A percentile compares a stretch with the other conserved stretches of the same genome.
phyloP scores from a whole-genome alignment of 2,329 filamentous ascomycete genomes.

The Fusarium concolor region DNA sequence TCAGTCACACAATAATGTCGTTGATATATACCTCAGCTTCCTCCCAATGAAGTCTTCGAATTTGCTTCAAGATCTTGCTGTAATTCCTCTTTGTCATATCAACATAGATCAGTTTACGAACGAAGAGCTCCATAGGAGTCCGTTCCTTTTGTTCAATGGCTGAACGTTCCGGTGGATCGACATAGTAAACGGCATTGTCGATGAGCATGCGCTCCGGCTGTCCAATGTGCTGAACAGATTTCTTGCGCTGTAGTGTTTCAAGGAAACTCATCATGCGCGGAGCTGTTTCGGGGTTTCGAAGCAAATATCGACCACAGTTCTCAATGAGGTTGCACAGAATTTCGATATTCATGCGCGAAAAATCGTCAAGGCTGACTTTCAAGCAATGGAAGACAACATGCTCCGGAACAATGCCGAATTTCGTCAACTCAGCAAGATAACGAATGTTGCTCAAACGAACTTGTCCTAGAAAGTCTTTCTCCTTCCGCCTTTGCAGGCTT shows the following conservation, averaged over 20 bases:
- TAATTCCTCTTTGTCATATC: constrained; percentile 96
- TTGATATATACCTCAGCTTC: constrained; percentile 75
- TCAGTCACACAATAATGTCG: too few species aligned
- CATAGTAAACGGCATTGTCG: constrained; percentile 97
- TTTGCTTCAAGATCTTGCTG: constrained; percentile 92
- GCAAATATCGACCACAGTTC: constrained; percentile 93
- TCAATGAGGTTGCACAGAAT: constrained; percentile 96
- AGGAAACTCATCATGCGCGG: constrained; percentile 94
- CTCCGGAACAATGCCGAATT: constrained; percentile 97
- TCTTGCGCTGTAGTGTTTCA: constrained; percentile 95
- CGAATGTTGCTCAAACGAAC: constrained; percentile 94
- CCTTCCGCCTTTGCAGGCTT: constrained; percentile 94
- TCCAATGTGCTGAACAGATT: constrained; percentile 92
- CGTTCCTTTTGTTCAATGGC: constrained; percentile 97
- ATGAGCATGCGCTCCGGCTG: constrained; percentile 98
- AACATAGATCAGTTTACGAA: constrained; percentile 91
- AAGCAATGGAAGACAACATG: constrained; percentile 99
- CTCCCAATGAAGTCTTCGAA: constrained; percentile 97
- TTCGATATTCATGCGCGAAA: constrained; percentile 98
- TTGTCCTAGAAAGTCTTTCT: constrained; percentile 96
- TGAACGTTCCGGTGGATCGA: constrained; percentile 92
- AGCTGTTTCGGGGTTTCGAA: constrained; percentile 91
- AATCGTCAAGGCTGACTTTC: constrained; percentile 97
- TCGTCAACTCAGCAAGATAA: constrained; percentile 97
- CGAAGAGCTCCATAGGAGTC: constrained; percentile 90